phyloP scores from a whole-genome alignment of 2,329 filamentous ascomycete genomes.

The Blumeria graminis region DNA sequence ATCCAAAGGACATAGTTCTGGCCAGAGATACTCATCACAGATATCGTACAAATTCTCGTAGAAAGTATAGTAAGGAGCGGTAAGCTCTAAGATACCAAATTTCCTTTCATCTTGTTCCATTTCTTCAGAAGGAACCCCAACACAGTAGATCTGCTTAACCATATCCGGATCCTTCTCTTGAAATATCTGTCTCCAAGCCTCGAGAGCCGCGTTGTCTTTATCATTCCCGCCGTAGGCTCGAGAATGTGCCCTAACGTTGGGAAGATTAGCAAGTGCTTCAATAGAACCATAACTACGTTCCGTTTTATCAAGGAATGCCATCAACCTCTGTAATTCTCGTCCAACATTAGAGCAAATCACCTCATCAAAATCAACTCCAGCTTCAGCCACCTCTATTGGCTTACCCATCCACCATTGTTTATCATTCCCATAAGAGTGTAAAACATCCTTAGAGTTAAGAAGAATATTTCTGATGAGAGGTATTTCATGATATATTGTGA shows the following conservation, averaged over 20 bases:
- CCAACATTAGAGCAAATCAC: slow-evolving; percentile 11
- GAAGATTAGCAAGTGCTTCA: slow-evolving; percentile 19
- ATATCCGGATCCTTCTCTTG: slow-evolving; percentile 3
- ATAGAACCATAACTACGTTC: slow-evolving; percentile 34
- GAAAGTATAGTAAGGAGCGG: slow-evolving; percentile 8
- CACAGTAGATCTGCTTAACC: slow-evolving; percentile 11
- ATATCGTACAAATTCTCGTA: slow-evolving; percentile 15
- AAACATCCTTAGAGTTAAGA: slow-evolving; percentile 20
- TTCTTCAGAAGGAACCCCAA: slow-evolving; percentile 7
- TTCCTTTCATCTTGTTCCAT: slow-evolving; percentile 5
- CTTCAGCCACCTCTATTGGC: slow-evolving; percentile 17
- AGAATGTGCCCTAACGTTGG: neutral
- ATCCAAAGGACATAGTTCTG: slow-evolving; percentile 5
- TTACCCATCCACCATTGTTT: slow-evolving; percentile 37
- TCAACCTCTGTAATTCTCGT: slow-evolving; percentile 32
- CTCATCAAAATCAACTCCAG: slow-evolving; percentile 4
- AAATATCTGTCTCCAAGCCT: slow-evolving; percentile 7
- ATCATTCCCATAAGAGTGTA: slow-evolving; percentile 28
- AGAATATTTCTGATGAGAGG: slow-evolving; percentile 32
- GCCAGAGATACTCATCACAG: slow-evolving; percentile 14
- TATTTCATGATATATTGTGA: slow-evolving; percentile 36
- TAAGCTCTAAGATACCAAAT: slow-evolving; percentile 14
- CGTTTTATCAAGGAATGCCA: slow-evolving; percentile 37
- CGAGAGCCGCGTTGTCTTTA: slow-evolving; percentile 11
- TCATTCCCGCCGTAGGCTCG: slow-evolving; percentile 10